Base-by-base conservation (phyloP, 2,329 filamentous ascomycete species). In the Colletotrichum sp. region DNA sequence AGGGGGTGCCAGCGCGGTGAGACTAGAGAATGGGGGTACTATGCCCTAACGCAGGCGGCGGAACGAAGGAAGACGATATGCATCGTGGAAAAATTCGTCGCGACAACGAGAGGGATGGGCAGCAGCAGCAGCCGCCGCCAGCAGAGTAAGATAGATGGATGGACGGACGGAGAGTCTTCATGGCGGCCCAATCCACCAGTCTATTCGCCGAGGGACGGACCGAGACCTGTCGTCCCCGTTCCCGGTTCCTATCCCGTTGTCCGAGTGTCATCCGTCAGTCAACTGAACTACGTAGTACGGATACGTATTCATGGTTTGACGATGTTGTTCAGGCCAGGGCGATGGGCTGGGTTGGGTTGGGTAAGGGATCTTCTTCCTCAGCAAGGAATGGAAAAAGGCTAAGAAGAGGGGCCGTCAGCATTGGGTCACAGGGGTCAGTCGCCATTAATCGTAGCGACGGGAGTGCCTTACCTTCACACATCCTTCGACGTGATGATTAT, bases 361-460 rank as follows among this genome's bases (percentile, higher is more conserved):
- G 48, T 72, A 32, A 64, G 48, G 24, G 36, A 63, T 52, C n/a
- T 67, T 61, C 24, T 60, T 30, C 4, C 28, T 34, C 28, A 64
- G 69, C 69, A 72, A 68, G 48, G 74, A 65, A 69, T 36, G 48
- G 24, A 39, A 60, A 73, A 74, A 69, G 73, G 59, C 73, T 73
- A 75, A 69, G 70, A 75, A 75, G 70, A 73, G 73, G 73, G 73
- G 59, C 70, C 70, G 70, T 64, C 73, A 74, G 57, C 70, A 6
- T 75, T 63, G 64, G 70, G 57, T 55, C 43, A 48, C 64, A 73
- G 70, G 70, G 64, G 61, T 64, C 61, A 12, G 8, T 64, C 6
- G 28, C 28, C 28, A 21, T 34, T 7, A 24, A 63, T 63, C 30
- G 13, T 13, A 48, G 10, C n/a, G 24, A 34, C 32, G 32, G 32